Conservation (phyloP, 2,329 filamentous ascomycete genomes). For the Orbilia javanica region DNA sequence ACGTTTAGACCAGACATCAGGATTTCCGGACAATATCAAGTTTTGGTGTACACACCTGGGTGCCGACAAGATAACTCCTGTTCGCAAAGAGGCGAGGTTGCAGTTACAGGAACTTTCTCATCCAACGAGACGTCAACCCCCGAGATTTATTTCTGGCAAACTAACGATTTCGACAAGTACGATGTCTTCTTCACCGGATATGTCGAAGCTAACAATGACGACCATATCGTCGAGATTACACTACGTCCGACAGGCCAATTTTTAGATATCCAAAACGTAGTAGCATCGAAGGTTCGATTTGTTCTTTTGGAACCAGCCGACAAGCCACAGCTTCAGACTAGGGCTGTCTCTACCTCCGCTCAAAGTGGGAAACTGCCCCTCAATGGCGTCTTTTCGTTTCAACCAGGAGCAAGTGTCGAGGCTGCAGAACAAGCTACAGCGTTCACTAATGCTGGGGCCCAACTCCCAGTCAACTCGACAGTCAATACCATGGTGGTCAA, state of each 20-base stretch:
- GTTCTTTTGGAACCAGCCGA: constrained; percentile 65
- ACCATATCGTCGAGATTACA: constrained; percentile 84
- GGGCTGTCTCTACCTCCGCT: background rate
- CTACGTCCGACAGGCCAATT: constrained; percentile 77
- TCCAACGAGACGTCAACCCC: constrained; percentile 66
- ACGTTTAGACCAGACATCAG: constrained; percentile 83
- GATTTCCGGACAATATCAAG: constrained; percentile 89
- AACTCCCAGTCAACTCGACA: constrained; percentile 69
- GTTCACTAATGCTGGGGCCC: constrained; percentile 79
- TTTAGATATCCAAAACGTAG: constrained; percentile 75
- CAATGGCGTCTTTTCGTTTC: constrained; percentile 91
- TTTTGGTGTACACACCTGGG: constrained; percentile 92
- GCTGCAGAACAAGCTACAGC: constrained; percentile 76
- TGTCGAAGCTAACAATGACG: constrained; percentile 78
- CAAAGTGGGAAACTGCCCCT: constrained; percentile 67
- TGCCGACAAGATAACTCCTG: constrained; percentile 86
- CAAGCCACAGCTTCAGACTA: constrained; percentile 67
- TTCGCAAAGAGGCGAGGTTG: constrained; percentile 80
- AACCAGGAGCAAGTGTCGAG: constrained; percentile 78
- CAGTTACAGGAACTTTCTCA: constrained; percentile 80
- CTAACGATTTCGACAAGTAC: constrained; percentile 96
- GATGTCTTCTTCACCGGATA: constrained; percentile 89
- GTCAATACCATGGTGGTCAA: constrained; percentile 30
- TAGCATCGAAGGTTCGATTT: constrained; percentile 90
- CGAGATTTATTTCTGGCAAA: constrained; percentile 78